phyloP scores from a whole-genome alignment of 73 alveolate species.

The Vitrella brassicaformis region DNA sequence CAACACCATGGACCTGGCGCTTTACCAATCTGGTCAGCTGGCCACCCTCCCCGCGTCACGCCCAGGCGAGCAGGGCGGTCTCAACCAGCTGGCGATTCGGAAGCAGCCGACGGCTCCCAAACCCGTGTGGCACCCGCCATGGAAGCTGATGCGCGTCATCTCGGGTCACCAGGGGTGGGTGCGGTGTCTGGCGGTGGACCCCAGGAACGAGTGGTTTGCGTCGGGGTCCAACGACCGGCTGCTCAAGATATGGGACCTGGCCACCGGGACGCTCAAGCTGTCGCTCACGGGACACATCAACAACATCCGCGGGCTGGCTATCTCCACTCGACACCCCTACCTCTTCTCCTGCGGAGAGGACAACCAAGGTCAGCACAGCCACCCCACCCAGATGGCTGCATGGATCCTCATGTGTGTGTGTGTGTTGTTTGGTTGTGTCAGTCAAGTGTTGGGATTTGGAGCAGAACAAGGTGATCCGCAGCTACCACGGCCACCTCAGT shows the following conservation, averaged over 20 bases:
- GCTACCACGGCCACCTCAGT: slow-evolving; percentile 92
- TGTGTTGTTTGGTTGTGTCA: no score
- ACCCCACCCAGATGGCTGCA: no score
- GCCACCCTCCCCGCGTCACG: not conserved
- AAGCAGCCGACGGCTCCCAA: slow-evolving; percentile 46
- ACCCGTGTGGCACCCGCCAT: slow-evolving; percentile 91
- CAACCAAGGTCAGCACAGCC: no score
- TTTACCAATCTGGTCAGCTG: not conserved
- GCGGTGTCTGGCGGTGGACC: slow-evolving; percentile 79
- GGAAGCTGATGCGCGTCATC: slow-evolving; percentile 93
- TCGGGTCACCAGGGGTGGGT: slow-evolving; percentile 95
- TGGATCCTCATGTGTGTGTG: no score
- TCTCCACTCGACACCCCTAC: slow-evolving; percentile 76
- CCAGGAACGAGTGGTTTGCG: slow-evolving; percentile 82
- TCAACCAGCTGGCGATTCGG: not conserved
- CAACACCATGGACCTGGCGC: not conserved
- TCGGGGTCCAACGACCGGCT: slow-evolving; percentile 95
- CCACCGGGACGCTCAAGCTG: slow-evolving; percentile 82
- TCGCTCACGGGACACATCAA: slow-evolving; percentile 95
- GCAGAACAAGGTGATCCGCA: slow-evolving; percentile 88
- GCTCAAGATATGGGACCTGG: slow-evolving; percentile 96
- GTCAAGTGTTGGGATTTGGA: slow-evolving; percentile 96
- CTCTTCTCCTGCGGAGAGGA: slow-evolving; percentile 46
- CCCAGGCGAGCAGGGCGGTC: not conserved
- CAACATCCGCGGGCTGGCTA: slow-evolving; percentile 66